Evolutionary conservation across 371 early-diverging fungal species (phyloP).

Genomic region (Smittium mucronatum): DNA sequence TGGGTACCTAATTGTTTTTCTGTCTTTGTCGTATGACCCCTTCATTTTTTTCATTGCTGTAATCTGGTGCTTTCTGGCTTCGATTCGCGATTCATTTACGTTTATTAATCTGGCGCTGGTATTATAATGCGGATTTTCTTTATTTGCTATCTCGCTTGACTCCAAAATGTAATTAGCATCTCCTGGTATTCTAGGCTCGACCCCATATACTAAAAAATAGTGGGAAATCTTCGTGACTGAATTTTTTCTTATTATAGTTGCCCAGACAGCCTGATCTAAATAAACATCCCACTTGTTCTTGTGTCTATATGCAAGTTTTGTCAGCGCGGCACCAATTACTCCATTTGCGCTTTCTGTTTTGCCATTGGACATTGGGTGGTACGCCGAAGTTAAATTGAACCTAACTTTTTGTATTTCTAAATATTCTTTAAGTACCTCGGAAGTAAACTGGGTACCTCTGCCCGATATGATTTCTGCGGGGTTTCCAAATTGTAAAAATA

Average conservation of each 20-base stretch:
- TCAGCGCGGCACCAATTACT: slow-evolving; percentile 8
- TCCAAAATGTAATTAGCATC: neutral
- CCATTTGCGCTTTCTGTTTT: slow-evolving; percentile 23
- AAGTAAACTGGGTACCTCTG: slow-evolving; percentile 25
- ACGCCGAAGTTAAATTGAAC: slow-evolving; percentile 18
- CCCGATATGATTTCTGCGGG: slow-evolving; percentile 28
- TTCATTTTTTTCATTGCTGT: neutral
- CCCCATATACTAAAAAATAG: slow-evolving; percentile 5
- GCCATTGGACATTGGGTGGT: slow-evolving; percentile 25
- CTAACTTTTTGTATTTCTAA: slow-evolving; percentile 3
- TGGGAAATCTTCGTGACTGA: neutral
- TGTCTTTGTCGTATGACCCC: neutral
- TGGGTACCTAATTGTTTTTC: neutral
- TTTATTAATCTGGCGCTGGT: too few species aligned
- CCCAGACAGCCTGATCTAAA: neutral
- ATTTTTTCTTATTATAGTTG: neutral
- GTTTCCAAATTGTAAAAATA: slow-evolving; percentile 26
- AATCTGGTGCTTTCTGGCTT: neutral
- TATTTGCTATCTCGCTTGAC: neutral
- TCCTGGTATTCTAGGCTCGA: slow-evolving; percentile 1
- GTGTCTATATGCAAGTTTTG: neutral
- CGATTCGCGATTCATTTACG: neutral
- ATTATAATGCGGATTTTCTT: neutral
- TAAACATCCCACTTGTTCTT: slow-evolving; percentile 17
- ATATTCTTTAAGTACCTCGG: slow-evolving; percentile 11